Evolutionary conservation across 805 yeast genomes (phyloP).

Genomic region (Cyberlindnera saturnus): DNA sequence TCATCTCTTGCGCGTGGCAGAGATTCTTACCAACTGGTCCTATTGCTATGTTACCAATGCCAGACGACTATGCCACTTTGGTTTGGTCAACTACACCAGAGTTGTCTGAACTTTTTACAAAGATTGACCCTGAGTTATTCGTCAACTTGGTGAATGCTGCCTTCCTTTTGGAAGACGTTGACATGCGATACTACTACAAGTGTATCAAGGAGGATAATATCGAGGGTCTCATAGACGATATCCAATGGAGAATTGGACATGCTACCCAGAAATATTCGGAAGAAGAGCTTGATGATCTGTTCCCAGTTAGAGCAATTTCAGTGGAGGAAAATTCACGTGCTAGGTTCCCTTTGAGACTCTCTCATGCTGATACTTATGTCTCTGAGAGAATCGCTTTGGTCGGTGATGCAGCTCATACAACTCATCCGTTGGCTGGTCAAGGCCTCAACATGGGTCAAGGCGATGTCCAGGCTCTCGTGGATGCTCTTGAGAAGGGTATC

Average conservation of each 20-base stretch:
- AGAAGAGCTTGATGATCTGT: slow-evolving; percentile 47
- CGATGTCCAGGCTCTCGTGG: slow-evolving; percentile 70
- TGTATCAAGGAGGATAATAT: slow-evolving; percentile 30
- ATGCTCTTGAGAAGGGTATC: slow-evolving; percentile 63
- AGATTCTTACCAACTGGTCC: slow-evolving; percentile 91
- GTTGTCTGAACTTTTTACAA: slow-evolving; percentile 54
- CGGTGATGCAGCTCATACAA: slow-evolving; percentile 97
- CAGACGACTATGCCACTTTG: slow-evolving; percentile 78
- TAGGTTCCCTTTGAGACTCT: slow-evolving; percentile 78
- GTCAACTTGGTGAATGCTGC: slow-evolving; percentile 78
- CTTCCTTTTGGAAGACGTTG: slow-evolving; percentile 70
- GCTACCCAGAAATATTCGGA: slow-evolving; percentile 30
- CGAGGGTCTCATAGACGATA: slow-evolving; percentile 54
- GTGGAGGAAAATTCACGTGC: slow-evolving; percentile 68
- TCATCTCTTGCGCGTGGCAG: slow-evolving; percentile 81
- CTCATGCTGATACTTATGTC: slow-evolving; percentile 87
- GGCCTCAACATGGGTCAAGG: slow-evolving; percentile 97
- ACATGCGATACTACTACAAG: slow-evolving; percentile 63
- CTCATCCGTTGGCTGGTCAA: slow-evolving; percentile 97
- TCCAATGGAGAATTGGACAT: slow-evolving; percentile 59
- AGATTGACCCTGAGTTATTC: slow-evolving; percentile 56
- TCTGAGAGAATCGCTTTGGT: slow-evolving; percentile 84
- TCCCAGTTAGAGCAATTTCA: slow-evolving; percentile 60
- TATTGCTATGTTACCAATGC: slow-evolving; percentile 83
- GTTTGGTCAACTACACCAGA: slow-evolving; percentile 92